Conservation (phyloP, 306 rosid genomes). For the Trifolium dubium region DNA sequence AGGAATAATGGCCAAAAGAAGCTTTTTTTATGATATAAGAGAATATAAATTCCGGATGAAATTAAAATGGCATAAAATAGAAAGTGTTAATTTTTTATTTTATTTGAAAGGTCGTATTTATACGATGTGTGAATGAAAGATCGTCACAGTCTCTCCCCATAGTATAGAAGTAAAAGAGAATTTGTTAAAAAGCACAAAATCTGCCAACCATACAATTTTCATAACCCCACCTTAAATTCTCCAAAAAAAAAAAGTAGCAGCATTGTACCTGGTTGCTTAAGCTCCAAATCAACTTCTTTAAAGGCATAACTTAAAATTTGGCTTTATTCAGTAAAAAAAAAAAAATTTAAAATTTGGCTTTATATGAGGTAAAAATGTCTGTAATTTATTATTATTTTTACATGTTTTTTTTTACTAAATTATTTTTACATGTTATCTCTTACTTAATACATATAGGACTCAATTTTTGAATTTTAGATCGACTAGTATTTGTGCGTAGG, state of each 20-base stretch:
- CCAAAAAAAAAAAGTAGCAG: constrained; percentile 4
- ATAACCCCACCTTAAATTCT: constrained; percentile 28
- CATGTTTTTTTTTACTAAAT: too few relatives aligned
- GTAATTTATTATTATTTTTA: too few relatives aligned
- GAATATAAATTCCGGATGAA: constrained; percentile 26
- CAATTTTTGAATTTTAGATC: too few relatives aligned
- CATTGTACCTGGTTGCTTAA: constrained; percentile 1
- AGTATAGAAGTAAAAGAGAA: constrained; percentile 15
- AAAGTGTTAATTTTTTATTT: constrained; percentile 18
- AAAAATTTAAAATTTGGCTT: too few relatives aligned
- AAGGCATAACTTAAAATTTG: too few relatives aligned
- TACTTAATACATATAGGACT: too few relatives aligned
- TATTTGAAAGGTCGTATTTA: constrained; percentile 30
- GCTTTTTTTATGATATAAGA: constrained; percentile 4
- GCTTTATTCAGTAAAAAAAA: too few relatives aligned
- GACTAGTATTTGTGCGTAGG: too few relatives aligned
- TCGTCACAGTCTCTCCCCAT: constrained; percentile 24
- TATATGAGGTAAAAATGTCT: too few relatives aligned
- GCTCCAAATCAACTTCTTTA: neutral
- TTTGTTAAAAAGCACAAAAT: constrained; percentile 21
- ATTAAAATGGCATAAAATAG: constrained; percentile 30
- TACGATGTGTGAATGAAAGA: constrained; percentile 9
- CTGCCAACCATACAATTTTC: neutral
- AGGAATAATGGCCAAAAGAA: constrained; percentile 33
- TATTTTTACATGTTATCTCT: too few relatives aligned